Base-by-base conservation (phyloP, 1,284 basidiomycete genomes). In the Coriolopsis trogii region DNA sequence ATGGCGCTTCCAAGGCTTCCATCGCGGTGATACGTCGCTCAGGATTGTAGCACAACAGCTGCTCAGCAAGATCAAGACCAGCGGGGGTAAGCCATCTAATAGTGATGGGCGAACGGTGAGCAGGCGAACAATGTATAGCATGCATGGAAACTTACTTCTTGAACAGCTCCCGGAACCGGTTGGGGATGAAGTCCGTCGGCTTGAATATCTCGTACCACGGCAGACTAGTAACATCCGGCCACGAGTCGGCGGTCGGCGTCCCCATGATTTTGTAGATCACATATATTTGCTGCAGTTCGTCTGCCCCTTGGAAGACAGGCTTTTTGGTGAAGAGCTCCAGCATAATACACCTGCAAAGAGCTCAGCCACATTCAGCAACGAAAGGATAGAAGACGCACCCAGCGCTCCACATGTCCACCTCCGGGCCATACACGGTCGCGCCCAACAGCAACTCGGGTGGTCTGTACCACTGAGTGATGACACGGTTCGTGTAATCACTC, bases 361-460 rank as follows among this genome's bases (percentile, higher is more conserved):
- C 45, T 26, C 18, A 39, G 36, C 3, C 51, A 34, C 28, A n/a
- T 1, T 3, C 24, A 40, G 5, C 13, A 21, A 33, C 26, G 12
- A 25, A 8, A 2, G 3, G 13, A n/a, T 9, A 28, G 26, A 45
- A 1, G 13, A 74, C 82, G 63, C 71, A 95, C 93, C 97, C 97
- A 10, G 96, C 97, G 67, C 95, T 97, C 97, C 97, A 99, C 87
- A 97, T 97, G 67, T 99, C 97, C n/a, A 99, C 96, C 65, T 98
- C 97, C 2, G 93, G 88, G 1, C 95, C 96, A 71, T 99, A 99
- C 18, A 94, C 85, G 2, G 97, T 99, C 41, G 95, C 94, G 15
- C 97, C 98, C 60, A 99, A 87, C 33, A 99, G 73, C 41, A 99
- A 77, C 70, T 99, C 98, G 3, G 96, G 97, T 4, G 94, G 93